Evolutionary conservation across 768 basidiomycete species (phyloP), one percentile per base, ranked within the genome.

Genomic region (Rhodotorula babjevae): DNA sequence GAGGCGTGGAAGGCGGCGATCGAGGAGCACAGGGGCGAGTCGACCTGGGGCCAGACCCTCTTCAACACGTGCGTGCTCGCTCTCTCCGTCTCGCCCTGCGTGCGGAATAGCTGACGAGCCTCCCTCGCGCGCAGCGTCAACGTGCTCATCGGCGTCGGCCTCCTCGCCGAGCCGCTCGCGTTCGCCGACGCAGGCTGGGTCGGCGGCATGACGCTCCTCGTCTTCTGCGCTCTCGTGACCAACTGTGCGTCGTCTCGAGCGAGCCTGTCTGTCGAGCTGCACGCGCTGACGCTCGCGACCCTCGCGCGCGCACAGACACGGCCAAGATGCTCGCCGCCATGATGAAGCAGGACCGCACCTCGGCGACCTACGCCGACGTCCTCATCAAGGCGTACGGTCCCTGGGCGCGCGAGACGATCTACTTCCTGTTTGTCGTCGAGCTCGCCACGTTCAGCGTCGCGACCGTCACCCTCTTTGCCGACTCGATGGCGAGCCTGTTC

Each of bases 151-250:
- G 78, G 79, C 47, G 73, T 79, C 19, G 76, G 76, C 1, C 64
- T 77, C 19, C 64, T 78, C 1, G 77, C 78, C 0, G 70, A 76
- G 36, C 77, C 78, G 16, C 71, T 96, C 36, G 94, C 94, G 0
- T 95, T 96, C 77, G 87, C 93, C 1, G 92, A 91, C 77, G 87
- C 92, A 4, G 95, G 94, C 7, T 97, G 94, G 94, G 82, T 89
- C 27, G 83, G 85, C 50, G 94, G 95, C 1, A 88, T 88, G 1
- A 14, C 85, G 36, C 83, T 97, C 25, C 86, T 95, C 68, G 79
- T 91, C 19, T 85, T 86, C 64, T 93, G 92, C 77, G 92, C 89
- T 0, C 84, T 85, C 69, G 81, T 94, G 27, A 89, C 92, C 15
- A 95, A 92, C 79, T 91, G 96, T 80, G 93, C 92, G 92, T 93